Evolutionary conservation across 139 green algal genomes (phyloP).

Genomic region (Tetradesmus lagerheimii): DNA sequence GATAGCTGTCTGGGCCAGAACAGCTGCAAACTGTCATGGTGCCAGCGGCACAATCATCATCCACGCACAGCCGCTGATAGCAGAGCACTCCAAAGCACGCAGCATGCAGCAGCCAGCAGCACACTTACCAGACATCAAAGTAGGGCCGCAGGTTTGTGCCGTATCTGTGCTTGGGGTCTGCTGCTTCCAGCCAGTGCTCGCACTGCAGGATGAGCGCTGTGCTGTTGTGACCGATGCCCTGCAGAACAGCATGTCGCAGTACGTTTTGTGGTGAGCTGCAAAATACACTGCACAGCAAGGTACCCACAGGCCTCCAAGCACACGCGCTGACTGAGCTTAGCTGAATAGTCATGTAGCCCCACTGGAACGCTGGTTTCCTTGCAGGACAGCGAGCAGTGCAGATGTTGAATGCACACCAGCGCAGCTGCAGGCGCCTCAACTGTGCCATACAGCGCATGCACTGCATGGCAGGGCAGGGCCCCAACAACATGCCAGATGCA

Average conservation of each 20-base stretch:
- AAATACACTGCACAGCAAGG: not conserved
- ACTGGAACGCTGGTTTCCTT: not conserved
- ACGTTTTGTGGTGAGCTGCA: not conserved
- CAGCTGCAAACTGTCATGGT: too few relatives aligned
- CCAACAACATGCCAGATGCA: not conserved
- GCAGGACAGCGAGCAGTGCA: not conserved
- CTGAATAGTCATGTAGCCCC: not conserved
- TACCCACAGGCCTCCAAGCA: too few relatives aligned
- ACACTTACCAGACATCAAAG: constrained; percentile 61
- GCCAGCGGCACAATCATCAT: too few relatives aligned
- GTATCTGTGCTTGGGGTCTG: constrained; percentile 75
- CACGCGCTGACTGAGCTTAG: not conserved
- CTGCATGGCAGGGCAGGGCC: too few relatives aligned
- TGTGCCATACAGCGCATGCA: too few relatives aligned
- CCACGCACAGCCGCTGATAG: too few relatives aligned
- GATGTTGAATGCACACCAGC: not conserved
- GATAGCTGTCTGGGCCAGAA: too few relatives aligned
- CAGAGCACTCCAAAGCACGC: too few relatives aligned
- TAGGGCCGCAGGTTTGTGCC: constrained; percentile 74
- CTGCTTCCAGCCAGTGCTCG: constrained; percentile 78
- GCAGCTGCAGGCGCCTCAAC: not conserved
- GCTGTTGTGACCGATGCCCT: constrained; percentile 26
- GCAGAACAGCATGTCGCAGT: not conserved
- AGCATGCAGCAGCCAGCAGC: too few relatives aligned
- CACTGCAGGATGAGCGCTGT: constrained; percentile 56